Conservation (phyloP, 306 rosid species). For the Myrica gale region DNA sequence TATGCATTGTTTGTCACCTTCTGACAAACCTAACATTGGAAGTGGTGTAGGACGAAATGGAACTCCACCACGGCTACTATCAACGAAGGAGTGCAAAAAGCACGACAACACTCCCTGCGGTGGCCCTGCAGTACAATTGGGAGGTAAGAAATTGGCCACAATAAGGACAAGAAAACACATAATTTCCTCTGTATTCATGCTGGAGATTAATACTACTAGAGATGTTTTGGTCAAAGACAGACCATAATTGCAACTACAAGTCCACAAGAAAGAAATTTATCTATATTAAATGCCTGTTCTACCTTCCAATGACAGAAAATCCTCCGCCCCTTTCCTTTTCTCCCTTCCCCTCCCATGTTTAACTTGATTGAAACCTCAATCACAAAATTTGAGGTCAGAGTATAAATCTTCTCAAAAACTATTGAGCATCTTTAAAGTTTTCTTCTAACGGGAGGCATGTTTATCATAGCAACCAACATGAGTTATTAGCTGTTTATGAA, state of each 20-base stretch:
- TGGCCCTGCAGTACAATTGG: conserved; percentile 60
- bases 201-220: neutral
- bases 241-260: too few relatives aligned
- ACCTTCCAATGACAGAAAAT: neutral
- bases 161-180: neutral
- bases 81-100: conserved; percentile 90
- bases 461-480: neutral
- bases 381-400: neutral
- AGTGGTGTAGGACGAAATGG: conserved; percentile 86
- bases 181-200: neutral
- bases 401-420: neutral
- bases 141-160: conserved; percentile 20
- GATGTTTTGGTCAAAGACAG: too few relatives aligned
- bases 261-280: too few relatives aligned
- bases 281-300: too few relatives aligned
- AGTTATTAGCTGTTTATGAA: neutral
- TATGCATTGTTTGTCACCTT: conserved; percentile 92
- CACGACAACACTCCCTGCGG: conserved; percentile 88
- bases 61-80: conserved; percentile 81
- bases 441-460: neutral
- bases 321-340: too few relatives aligned
- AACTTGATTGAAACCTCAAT: neutral
- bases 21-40: conserved; percentile 84
- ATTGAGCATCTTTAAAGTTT: neutral
- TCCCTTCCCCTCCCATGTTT: too few relatives aligned